phyloP scores from a whole-genome alignment of 805 yeast genomes.

The Candida glaebosa region DNA sequence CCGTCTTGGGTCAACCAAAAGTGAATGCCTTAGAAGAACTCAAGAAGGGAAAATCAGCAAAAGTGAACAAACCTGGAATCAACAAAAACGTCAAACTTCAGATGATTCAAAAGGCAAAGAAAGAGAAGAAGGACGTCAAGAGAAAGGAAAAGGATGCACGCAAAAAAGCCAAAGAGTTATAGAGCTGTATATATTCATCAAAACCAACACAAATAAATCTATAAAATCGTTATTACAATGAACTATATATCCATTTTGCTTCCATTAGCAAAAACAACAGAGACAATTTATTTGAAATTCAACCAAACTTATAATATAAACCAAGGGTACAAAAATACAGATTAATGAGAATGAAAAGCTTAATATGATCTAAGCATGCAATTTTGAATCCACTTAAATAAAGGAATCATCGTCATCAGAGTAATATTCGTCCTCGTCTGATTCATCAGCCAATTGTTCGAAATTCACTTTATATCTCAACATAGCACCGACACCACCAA shows the following conservation, averaged over 20 bases:
- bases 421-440: slow-evolving; percentile 81
- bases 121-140: slow-evolving; percentile 8
- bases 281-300: no score
- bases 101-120: slow-evolving; percentile 3
- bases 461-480: slow-evolving; percentile 96
- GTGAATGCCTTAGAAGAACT: slow-evolving; percentile 67
- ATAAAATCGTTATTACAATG: not conserved
- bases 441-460: slow-evolving; percentile 87
- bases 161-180: not conserved
- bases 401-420: slow-evolving; percentile 60
- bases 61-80: slow-evolving; percentile 7
- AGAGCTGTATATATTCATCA: not conserved
- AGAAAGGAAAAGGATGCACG: slow-evolving; percentile 3
- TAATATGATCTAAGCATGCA: slow-evolving; percentile 3
- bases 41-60: slow-evolving; percentile 15
- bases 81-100: slow-evolving; percentile 7
- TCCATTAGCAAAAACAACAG: not conserved
- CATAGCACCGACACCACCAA: slow-evolving; percentile 98
- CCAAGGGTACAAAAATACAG: slow-evolving; percentile 3
- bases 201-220: not conserved
- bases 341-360: not conserved
- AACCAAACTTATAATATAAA: slow-evolving; percentile 2
- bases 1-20: slow-evolving; percentile 67
- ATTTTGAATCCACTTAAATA: slow-evolving; percentile 19
- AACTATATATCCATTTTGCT: not conserved